A percentile compares a stretch with the other conserved stretches of the same genome.
Evolutionary conservation across 176 grass and related monocot genomes (phyloP).

Genomic region (Bonia amplexicaulis): DNA sequence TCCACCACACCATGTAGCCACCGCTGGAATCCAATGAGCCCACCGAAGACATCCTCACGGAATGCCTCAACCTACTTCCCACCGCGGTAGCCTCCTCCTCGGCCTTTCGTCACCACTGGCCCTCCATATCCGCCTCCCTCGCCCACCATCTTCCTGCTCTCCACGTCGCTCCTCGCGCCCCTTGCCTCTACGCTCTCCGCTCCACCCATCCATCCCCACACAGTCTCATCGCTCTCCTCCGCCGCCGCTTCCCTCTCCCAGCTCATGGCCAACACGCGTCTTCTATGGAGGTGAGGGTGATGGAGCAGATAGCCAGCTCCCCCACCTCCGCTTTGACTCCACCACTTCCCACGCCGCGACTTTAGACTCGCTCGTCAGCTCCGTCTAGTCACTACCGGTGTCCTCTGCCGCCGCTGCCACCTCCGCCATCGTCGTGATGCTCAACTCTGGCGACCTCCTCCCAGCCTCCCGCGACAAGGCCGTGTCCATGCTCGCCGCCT

Average conservation of each 20-base stretch:
- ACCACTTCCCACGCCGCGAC: constrained; percentile 35
- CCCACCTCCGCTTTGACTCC: constrained; percentile 31
- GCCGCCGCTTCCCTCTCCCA: too few relatives aligned
- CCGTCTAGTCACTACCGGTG: background rate
- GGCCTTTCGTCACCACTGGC: constrained; percentile 51
- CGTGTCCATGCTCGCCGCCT: too few relatives aligned
- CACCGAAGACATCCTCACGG: background rate
- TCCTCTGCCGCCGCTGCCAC: constrained; percentile 14
- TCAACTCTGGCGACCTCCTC: constrained; percentile 46
- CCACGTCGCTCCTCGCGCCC: too few relatives aligned
- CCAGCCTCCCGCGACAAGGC: constrained; percentile 33
- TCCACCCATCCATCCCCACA: too few relatives aligned
- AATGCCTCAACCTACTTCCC: constrained; percentile 50
- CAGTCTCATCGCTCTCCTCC: too few relatives aligned
- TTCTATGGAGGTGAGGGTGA: background rate
- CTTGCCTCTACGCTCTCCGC: too few relatives aligned
- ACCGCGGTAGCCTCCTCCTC: constrained; percentile 9
- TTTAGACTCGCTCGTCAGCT: constrained; percentile 23
- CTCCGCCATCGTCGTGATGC: constrained; percentile 37
- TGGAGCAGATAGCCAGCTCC: constrained; percentile 6
- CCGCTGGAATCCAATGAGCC: background rate
- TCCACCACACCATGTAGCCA: background rate
- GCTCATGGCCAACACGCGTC: too few relatives aligned
- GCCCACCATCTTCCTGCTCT: too few relatives aligned
- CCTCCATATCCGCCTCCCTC: constrained; percentile 35